Conservation (phyloP, 148 eudicot species). For the Beta vulgaris region DNA sequence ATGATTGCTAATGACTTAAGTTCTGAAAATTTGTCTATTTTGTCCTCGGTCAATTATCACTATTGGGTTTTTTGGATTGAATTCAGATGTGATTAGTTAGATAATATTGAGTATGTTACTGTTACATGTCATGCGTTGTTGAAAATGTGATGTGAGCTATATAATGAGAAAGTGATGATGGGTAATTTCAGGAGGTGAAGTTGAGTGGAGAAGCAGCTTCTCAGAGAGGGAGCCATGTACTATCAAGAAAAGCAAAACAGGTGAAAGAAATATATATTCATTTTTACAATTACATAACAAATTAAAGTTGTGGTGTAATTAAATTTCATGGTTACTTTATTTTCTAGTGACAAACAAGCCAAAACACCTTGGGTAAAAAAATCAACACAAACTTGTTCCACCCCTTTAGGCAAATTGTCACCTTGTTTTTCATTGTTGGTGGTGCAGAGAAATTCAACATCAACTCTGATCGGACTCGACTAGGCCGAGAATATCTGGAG, state of each 20-base stretch:
- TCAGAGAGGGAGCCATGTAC: slow-evolving; percentile 78
- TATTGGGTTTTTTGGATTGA: slow-evolving; percentile 5
- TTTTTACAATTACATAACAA: neutral
- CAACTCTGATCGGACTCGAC: slow-evolving; percentile 46
- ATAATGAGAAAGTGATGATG: neutral
- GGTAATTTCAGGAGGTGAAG: slow-evolving; percentile 56
- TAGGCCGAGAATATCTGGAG: slow-evolving; percentile 64
- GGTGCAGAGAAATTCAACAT: slow-evolving; percentile 61
- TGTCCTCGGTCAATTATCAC: neutral
- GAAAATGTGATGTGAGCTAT: neutral
- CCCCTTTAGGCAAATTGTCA: no score
- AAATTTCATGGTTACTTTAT: neutral
- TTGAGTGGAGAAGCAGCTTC: slow-evolving; percentile 75
- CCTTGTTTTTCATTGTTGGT: slow-evolving; percentile 13
- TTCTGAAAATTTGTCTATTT: neutral
- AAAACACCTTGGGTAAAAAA: no score
- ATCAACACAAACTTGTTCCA: no score
- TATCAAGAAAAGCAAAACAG: slow-evolving; percentile 79
- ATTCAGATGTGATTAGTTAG: neutral
- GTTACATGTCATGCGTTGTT: neutral
- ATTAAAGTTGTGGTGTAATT: slow-evolving; percentile 2
- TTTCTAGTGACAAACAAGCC: slow-evolving; percentile 4
- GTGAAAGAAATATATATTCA: slow-evolving; percentile 32
- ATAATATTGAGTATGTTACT: neutral
- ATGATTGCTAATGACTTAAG: neutral